Evolutionary conservation across 2,329 filamentous ascomycete species (phyloP).

Genomic region (Xylariaceae sp.): DNA sequence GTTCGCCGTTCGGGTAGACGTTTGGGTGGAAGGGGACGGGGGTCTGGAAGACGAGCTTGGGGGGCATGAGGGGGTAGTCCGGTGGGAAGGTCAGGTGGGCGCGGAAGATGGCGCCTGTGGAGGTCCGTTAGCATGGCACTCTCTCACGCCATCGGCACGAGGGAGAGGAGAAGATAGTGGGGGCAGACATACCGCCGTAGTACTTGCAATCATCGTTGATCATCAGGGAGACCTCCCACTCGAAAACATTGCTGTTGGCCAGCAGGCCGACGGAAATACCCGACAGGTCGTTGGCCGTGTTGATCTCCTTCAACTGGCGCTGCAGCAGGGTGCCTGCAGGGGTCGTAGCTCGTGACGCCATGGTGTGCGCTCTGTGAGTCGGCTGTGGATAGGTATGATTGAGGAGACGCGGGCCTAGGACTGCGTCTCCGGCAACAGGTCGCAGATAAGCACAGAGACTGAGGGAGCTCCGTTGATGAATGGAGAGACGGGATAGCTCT

Average conservation of each 20-base stretch:
- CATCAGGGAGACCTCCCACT: conserved; percentile 99
- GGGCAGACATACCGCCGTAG: conserved; percentile 67
- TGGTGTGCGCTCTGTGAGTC: neutral
- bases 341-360: conserved; percentile 35
- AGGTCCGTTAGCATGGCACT: neutral
- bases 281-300: conserved; percentile 81
- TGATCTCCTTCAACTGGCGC: conserved; percentile 91
- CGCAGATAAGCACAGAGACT: neutral
- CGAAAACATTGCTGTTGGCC: conserved; percentile 80
- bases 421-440: too few relatives aligned
- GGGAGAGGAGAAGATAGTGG: neutral
- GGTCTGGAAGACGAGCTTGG: conserved; percentile 78
- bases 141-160: too few relatives aligned
- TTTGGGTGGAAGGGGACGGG: conserved; percentile 91
- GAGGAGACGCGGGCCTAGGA: too few relatives aligned
- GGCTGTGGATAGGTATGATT: too few relatives aligned
- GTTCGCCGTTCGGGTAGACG: conserved; percentile 78
- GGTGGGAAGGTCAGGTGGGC: conserved; percentile 76
- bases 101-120: conserved; percentile 84
- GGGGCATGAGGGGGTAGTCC: conserved; percentile 82
- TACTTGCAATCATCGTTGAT: conserved; percentile 90
- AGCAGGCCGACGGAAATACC: conserved; percentile 91
- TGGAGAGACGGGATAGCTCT: too few relatives aligned
- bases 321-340: conserved; percentile 67
- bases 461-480: too few relatives aligned